Conservation (phyloP, 1,284 basidiomycete genomes). For the Cutaneotrichosporon sp. region DNA sequence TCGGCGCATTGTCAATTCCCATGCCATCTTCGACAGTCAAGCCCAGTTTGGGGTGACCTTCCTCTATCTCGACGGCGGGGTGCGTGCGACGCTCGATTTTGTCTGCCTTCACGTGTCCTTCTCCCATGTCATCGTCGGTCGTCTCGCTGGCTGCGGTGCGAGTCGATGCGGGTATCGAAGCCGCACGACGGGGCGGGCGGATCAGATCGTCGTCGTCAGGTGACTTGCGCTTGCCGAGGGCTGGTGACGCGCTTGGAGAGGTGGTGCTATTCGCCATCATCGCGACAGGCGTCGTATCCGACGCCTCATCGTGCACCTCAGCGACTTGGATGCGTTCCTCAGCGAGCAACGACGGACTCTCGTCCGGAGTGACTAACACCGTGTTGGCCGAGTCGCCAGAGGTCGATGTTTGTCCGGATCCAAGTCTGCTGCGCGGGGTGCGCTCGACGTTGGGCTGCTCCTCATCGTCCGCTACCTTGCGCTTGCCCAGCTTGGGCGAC, state of each 20-base stretch:
- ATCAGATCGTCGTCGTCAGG: conserved; percentile 15
- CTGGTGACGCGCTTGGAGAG: conserved; percentile 16
- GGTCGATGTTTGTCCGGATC: conserved; percentile 19
- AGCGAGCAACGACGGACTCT: conserved; percentile 21
- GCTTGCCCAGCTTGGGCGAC: conserved; percentile 15
- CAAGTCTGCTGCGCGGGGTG: conserved; percentile 15
- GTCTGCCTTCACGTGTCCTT: neutral
- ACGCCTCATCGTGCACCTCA: conserved; percentile 10
- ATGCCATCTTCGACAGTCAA: neutral
- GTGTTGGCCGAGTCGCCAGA: conserved; percentile 21
- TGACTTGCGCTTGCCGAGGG: conserved; percentile 24
- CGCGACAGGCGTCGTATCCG: conserved; percentile 13
- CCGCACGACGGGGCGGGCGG: neutral
- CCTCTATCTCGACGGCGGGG: neutral
- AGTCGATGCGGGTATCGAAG: neutral
- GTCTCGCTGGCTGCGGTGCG: neutral
- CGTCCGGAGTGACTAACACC: conserved; percentile 21
- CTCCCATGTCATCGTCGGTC: conserved; percentile 1
- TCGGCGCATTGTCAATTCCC: neutral
- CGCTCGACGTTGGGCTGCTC: conserved; percentile 8
- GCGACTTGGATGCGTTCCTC: conserved; percentile 18
- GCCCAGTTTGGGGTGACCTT: neutral
- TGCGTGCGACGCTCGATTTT: neutral
- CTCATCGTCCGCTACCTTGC: conserved; percentile 15
- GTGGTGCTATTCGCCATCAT: neutral